A percentile compares a stretch with the other conserved stretches of the same genome.
Evolutionary conservation across 192 early-diverging fungal genomes (phyloP).

Genomic region (Phycomyces nitens): DNA sequence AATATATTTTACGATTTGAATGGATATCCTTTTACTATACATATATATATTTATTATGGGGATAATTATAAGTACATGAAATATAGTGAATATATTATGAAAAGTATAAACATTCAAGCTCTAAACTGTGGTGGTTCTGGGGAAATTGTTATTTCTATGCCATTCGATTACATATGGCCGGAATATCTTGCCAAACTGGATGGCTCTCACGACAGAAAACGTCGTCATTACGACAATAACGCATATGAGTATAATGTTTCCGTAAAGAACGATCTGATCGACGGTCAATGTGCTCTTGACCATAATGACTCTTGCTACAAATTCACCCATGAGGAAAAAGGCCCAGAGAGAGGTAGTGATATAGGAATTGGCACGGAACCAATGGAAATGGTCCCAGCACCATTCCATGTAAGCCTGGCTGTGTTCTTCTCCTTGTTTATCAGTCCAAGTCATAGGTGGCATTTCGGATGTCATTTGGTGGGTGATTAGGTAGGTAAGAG

Average conservation of each 20-base stretch:
- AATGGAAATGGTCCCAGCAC: conserved; percentile 30
- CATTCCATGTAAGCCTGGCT: conserved; percentile 22
- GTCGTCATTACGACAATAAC: conserved; percentile 14
- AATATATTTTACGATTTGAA: too few species aligned
- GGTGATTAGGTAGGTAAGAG: conserved; percentile 27
- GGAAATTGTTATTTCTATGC: neutral
- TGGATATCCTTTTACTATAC: too few species aligned
- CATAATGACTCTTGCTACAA: conserved; percentile 37
- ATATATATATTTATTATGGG: too few species aligned
- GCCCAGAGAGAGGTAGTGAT: conserved; percentile 33
- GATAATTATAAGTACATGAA: too few species aligned
- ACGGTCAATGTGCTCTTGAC: conserved; percentile 31
- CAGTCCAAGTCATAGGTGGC: conserved; percentile 24
- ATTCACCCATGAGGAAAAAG: conserved; percentile 33
- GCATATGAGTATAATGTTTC: conserved; percentile 31
- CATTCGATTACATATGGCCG: neutral
- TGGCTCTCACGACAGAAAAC: neutral
- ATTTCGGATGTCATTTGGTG: conserved; percentile 30
- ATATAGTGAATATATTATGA: too few species aligned
- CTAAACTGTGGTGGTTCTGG: too few species aligned
- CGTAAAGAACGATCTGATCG: conserved; percentile 37
- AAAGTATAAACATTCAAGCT: too few species aligned
- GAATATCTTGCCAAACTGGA: neutral
- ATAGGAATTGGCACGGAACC: conserved; percentile 19
- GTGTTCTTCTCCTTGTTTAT: conserved; percentile 24